Percentiles rank a stretch among this genome's conserved stretches.
Conservation (phyloP, 495 filamentous ascomycete species). For the Tetracladium setigerum region DNA sequence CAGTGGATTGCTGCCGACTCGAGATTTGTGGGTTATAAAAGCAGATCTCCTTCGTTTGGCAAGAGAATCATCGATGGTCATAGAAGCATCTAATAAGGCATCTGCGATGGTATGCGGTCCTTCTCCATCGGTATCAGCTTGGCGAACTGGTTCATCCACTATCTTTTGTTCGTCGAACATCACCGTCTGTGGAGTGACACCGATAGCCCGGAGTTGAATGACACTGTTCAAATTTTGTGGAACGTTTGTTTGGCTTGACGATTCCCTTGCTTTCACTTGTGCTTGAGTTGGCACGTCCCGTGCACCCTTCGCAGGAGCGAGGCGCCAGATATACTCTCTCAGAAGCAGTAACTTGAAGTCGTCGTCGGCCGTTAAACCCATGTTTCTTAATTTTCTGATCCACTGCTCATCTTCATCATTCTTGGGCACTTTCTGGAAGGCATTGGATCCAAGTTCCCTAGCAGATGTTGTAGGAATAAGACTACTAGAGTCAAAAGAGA, state of each 20-base stretch:
- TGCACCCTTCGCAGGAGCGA: no score
- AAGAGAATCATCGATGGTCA: slow-evolving; percentile 67
- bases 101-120: slow-evolving; percentile 76
- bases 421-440: slow-evolving; percentile 45
- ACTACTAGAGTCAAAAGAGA: slow-evolving; percentile 51
- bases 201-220: slow-evolving; percentile 59
- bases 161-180: slow-evolving; percentile 74
- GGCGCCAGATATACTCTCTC: slow-evolving; percentile 86
- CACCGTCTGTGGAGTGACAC: slow-evolving; percentile 76
- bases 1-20: slow-evolving; percentile 18
- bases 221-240: slow-evolving; percentile 53
- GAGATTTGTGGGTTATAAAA: slow-evolving; percentile 41
- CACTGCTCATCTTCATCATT: slow-evolving; percentile 98
- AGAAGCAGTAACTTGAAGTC: slow-evolving; percentile 85
- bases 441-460: slow-evolving; percentile 30
- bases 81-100: slow-evolving; percentile 86
- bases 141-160: slow-evolving; percentile 32
- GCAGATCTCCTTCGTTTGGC: slow-evolving; percentile 49
- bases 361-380: slow-evolving; percentile 77
- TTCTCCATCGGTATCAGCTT: slow-evolving; percentile 25
- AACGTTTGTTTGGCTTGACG: slow-evolving; percentile 20
- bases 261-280: slow-evolving; percentile 52
- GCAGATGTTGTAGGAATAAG: slow-evolving; percentile 38
- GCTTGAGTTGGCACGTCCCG: no score
- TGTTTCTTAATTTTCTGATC: slow-evolving; percentile 73